These are phyloP conservation scores for Priceomyces medius DNA, from an alignment of 805 yeast genomes.

Conservation along the genomic window DNA sequence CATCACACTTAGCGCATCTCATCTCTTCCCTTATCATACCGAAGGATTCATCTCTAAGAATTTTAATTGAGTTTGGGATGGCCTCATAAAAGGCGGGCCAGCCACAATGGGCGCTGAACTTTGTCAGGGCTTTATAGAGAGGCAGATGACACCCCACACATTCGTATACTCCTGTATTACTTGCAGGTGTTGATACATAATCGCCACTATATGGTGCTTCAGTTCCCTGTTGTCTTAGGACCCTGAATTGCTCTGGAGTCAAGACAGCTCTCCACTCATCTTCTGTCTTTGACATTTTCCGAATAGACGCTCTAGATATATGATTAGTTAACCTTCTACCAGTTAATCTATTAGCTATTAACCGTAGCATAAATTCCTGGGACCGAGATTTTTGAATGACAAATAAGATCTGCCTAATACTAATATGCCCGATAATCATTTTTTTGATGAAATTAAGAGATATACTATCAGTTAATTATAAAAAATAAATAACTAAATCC, in stretches of 20 bases:
- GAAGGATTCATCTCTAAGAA: constrained; percentile 55
- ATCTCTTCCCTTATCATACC: constrained; percentile 91
- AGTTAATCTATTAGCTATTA: too few relatives aligned
- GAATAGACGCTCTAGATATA: background rate
- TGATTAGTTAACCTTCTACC: too few relatives aligned
- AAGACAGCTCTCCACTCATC: constrained; percentile 80
- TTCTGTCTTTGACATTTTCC: constrained; percentile 38
- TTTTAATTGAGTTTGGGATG: constrained; percentile 70
- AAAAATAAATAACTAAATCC: too few relatives aligned
- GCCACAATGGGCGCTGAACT: constrained; percentile 91
- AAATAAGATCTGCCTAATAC: too few relatives aligned
- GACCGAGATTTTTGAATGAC: too few relatives aligned
- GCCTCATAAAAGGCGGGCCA: constrained; percentile 98
- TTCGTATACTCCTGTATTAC: constrained; percentile 60
- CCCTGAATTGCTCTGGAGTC: constrained; percentile 72
- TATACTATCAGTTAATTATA: too few relatives aligned
- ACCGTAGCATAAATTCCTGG: too few relatives aligned
- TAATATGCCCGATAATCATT: too few relatives aligned
- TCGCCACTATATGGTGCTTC: constrained; percentile 68
- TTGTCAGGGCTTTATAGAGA: constrained; percentile 72
- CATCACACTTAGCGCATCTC: constrained; percentile 84
- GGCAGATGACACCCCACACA: constrained; percentile 89
- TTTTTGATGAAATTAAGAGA: too few relatives aligned
- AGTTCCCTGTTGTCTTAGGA: constrained; percentile 72
- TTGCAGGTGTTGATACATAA: constrained; percentile 52